These are phyloP conservation scores for Coix lacrymajobi DNA, from an alignment of 176 grass and related monocot genomes.

Conservation along the genomic window DNA sequence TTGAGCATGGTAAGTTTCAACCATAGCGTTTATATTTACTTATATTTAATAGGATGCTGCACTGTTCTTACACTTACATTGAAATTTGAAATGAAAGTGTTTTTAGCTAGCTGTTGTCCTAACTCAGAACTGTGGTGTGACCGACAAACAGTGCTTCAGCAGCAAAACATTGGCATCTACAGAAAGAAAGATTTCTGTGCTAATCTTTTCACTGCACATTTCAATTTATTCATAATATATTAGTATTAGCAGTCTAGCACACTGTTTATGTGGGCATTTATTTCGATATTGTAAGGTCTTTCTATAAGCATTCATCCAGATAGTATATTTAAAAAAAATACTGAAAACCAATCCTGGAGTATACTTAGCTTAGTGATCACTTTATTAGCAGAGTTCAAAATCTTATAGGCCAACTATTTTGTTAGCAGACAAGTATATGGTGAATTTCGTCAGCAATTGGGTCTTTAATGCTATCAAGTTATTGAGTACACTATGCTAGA, in stretches of 20 bases:
- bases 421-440: neutral
- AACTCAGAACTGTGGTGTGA: neutral
- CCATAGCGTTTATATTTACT: neutral
- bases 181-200: neutral
- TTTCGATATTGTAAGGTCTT: neutral
- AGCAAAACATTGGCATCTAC: neutral
- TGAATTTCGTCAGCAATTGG: neutral
- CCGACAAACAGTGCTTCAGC: neutral
- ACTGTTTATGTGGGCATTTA: neutral
- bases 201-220: neutral
- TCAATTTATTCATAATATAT: neutral
- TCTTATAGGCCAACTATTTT: neutral
- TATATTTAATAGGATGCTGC: neutral
- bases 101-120: neutral
- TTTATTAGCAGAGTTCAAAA: neutral
- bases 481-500: neutral
- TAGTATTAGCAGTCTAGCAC: neutral
- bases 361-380: neutral
- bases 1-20: conserved; percentile 47
- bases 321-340: neutral
- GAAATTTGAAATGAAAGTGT: neutral
- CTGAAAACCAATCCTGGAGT: neutral
- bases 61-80: neutral
- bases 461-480: neutral
- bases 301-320: neutral